Conservation (phyloP, 164 flowering plant species). For the Litsea cubeba region DNA sequence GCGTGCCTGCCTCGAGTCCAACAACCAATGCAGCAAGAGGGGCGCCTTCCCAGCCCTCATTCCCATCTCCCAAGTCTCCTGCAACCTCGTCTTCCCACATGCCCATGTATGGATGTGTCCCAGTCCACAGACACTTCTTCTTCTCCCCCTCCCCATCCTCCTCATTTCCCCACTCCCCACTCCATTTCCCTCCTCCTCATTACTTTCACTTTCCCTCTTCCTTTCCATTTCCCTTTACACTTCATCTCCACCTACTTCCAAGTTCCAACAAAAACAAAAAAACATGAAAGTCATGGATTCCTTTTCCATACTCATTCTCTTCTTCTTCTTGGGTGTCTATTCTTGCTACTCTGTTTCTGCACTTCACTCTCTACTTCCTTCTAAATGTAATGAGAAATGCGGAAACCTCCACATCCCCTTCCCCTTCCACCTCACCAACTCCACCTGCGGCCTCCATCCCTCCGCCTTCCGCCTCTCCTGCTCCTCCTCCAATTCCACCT, state of each 20-base stretch:
- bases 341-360: slow-evolving; percentile 1
- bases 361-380: slow-evolving; percentile 11
- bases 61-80: slow-evolving; percentile 9
- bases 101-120: slow-evolving; percentile 35
- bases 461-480: slow-evolving; percentile 47
- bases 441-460: slow-evolving; percentile 22
- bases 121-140: slow-evolving; percentile 56
- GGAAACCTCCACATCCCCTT: slow-evolving; percentile 46
- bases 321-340: slow-evolving; percentile 12
- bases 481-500: slow-evolving; percentile 38
- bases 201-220: slow-evolving; percentile 6
- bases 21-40: slow-evolving; percentile 3
- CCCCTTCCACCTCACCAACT: slow-evolving; percentile 51
- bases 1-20: background rate
- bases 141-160: slow-evolving; percentile 33
- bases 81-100: slow-evolving; percentile 5
- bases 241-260: background rate
- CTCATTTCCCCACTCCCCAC: background rate
- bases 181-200: slow-evolving; percentile 7
- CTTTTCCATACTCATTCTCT: slow-evolving; percentile 12
- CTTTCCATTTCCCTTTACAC: background rate
- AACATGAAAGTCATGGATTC: slow-evolving; percentile 10
- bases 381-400: slow-evolving; percentile 41
- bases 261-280: no score
- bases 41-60: background rate